Base-by-base conservation (phyloP, 805 yeast genomes). In the Pachysolen tannophilus region DNA sequence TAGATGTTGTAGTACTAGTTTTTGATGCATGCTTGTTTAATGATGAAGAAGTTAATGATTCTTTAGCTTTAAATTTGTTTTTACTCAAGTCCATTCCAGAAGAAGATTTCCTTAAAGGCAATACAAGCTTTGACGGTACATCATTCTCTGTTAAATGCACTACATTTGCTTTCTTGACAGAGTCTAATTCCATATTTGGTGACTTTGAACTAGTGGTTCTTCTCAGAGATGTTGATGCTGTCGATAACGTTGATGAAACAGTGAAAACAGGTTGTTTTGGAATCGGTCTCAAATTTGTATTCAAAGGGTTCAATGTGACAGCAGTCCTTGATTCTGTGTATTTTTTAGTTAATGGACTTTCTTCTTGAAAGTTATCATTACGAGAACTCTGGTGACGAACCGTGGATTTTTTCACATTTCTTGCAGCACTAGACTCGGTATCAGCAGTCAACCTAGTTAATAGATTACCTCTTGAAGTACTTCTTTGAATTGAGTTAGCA, bases 401-500 rank as follows among this genome's bases (percentile, higher is more conserved):
- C n/a, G n/a, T n/a, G n/a, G n/a, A 20, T 17, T 28, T 38, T 8
- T 28, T 35, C n/a, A 34, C 21, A 21, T 18, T 26, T 30, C 42
- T 38, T 4, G 45, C 42, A 23, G 43, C 42, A 30, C 46, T 44
- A 10, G 44, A 39, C 15, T 39, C 41, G 2, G 47, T 41, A 21
- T 46, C 45, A 9, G 38, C 42, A 5, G 39, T 41, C 20, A 43
- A 21, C 8, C 47, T 34, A 7, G 43, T 32, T 6, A 39, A 28
- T 15, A 37, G 33, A 15, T 33, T 20, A 11, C 38, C 41, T 10
- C 34, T 24, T 10, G 37, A 14, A 14, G 15, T 16, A n/a, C n/a
- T n/a, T n/a, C 20, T 38, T 32, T n/a, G 36, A 29, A 16, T 16
- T 26, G 16, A 26, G 37, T n/a, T n/a, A n/a, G n/a, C n/a, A n/a